Percentiles rank a stretch among this genome's conserved stretches.
Evolutionary conservation across 176 grass and related monocot species (phyloP).

Genomic region (Oryza rufipogon): DNA sequence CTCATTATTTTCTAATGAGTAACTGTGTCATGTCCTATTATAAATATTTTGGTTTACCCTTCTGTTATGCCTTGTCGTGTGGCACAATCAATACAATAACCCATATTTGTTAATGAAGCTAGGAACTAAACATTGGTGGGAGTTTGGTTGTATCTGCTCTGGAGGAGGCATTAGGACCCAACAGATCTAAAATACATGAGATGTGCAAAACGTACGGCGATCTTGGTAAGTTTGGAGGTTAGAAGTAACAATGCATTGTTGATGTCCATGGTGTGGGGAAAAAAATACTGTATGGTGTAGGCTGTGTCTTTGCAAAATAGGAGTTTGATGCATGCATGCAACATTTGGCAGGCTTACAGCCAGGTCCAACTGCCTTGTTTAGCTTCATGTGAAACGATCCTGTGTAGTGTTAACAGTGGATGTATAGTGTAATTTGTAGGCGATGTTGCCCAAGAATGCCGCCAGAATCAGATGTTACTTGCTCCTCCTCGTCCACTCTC

Average conservation of each 20-base stretch:
- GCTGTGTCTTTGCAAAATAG: slow-evolving; percentile 17
- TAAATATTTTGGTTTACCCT: slow-evolving; percentile 1
- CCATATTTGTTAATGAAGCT: slow-evolving; percentile 26
- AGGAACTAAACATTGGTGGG: slow-evolving; percentile 97
- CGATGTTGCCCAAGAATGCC: slow-evolving; percentile 89
- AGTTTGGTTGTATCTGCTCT: slow-evolving; percentile 75
- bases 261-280: slow-evolving; percentile 34
- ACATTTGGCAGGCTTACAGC: slow-evolving; percentile 1
- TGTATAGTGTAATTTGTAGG: slow-evolving; percentile 54
- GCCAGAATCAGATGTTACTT: slow-evolving; percentile 88
- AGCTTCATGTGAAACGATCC: slow-evolving; percentile 24
- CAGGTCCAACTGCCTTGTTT: slow-evolving; percentile 17
- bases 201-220: slow-evolving; percentile 89
- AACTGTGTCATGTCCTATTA: background rate
- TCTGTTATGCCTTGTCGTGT: slow-evolving; percentile 29
- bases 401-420: slow-evolving; percentile 30
- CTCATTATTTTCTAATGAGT: background rate
- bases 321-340: slow-evolving; percentile 16
- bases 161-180: slow-evolving; percentile 80
- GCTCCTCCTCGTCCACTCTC: slow-evolving; percentile 76
- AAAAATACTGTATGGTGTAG: slow-evolving; percentile 4
- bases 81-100: slow-evolving; percentile 28
- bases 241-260: slow-evolving; percentile 24
- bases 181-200: slow-evolving; percentile 86
- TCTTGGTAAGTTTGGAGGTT: slow-evolving; percentile 66